Evolutionary conservation across 768 basidiomycete species (phyloP), one percentile per base, ranked within the genome.

Genomic region (Termitomyces sp.): DNA sequence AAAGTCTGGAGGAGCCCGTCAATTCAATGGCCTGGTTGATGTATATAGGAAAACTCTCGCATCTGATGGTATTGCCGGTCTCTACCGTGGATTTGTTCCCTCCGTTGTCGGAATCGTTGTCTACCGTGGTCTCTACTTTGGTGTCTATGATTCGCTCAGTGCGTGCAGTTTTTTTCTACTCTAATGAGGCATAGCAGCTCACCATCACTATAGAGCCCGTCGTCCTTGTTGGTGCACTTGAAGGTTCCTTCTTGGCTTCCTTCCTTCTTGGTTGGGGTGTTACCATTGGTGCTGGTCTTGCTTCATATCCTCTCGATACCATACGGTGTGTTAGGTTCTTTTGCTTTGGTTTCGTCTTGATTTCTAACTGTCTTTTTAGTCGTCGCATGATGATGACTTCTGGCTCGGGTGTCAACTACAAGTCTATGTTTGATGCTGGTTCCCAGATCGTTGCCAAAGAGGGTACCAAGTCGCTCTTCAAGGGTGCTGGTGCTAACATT

Each of bases 331-430:
- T 76, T n/a, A 6, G 0, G 46, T 27, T 27, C 8, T n/a, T 51
- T 47, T 34, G 2, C 3, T 44, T 2, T 3, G 20, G 16, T 44
- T 41, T 22, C 11, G 4, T 39, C 16, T 2, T 27, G 46, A 56
- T 18, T 58, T 34, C 51, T 65, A 61, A 63, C 75, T 66, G 13
- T 68, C 22, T 69, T 67, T 13, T 72, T 67, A 95, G 96, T 89
- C 95, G 97, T 89, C 94, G 97, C 68, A 99, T 99, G 97, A 99
- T 99, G 97, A 98, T 98, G 96, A 98, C 97, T 39, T 98, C 96
- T 24, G 97, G 96, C 68, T 89, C 86, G 69, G 84, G 85, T 69
- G 86, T 89, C 61, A 95, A 98, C 88, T 98, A 98, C 89, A 96
- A 95, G 84, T 93, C 91, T 67, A 98, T 98, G 95, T 89, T 96